Conservation (phyloP, 192 early-diverging fungal species). For the Martensiomyces pterosporus region DNA sequence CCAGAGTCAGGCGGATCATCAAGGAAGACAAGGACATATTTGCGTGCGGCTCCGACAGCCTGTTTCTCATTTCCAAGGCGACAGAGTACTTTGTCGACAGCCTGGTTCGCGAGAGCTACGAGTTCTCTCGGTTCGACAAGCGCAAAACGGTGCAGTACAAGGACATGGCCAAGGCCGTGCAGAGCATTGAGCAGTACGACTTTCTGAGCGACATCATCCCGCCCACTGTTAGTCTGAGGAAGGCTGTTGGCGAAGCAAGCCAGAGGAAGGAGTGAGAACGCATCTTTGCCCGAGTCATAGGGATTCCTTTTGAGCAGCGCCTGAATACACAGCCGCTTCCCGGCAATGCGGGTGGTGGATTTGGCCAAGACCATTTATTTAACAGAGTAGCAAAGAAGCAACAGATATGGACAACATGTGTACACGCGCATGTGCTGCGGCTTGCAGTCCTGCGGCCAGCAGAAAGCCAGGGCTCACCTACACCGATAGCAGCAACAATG, state of each 20-base stretch:
- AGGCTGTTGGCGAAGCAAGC: constrained; percentile 1
- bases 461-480: too few species aligned
- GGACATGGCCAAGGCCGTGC: constrained; percentile 60
- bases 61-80: constrained; percentile 61
- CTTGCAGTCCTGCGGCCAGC: too few species aligned
- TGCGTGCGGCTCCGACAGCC: constrained; percentile 62
- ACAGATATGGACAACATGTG: too few species aligned
- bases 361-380: too few species aligned
- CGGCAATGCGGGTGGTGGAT: too few species aligned
- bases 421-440: too few species aligned
- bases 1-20: constrained; percentile 67
- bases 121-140: constrained; percentile 60
- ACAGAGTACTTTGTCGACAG: constrained; percentile 70
- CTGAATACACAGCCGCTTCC: too few species aligned
- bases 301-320: too few species aligned
- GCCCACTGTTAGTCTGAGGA: constrained; percentile 24
- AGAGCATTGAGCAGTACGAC: constrained; percentile 53
- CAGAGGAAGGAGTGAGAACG: too few species aligned
- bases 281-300: too few species aligned
- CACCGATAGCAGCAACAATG: too few species aligned
- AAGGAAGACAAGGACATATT: constrained; percentile 73
- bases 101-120: constrained; percentile 59
- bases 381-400: too few species aligned
- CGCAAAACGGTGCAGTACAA: constrained; percentile 69
- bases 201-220: constrained; percentile 44